Conservation (phyloP, 805 yeast genomes). For the Wickerhamomyces strasburgensis region DNA sequence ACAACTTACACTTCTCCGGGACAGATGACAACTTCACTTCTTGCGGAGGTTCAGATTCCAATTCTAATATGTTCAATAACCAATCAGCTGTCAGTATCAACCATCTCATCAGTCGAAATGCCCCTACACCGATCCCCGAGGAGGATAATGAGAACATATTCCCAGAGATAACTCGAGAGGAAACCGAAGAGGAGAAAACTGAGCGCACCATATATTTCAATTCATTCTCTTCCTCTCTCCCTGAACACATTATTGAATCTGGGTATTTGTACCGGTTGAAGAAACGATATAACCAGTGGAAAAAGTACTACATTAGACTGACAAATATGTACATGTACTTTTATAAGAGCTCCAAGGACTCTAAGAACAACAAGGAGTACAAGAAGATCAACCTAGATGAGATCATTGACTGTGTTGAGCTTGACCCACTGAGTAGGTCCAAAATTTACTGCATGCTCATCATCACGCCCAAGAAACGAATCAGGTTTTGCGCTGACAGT, state of each 20-base stretch:
- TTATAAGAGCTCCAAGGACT: conserved; percentile 30
- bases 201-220: conserved; percentile 14
- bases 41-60: conserved; percentile 11
- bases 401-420: conserved; percentile 43
- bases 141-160: conserved; percentile 1
- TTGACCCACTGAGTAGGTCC: conserved; percentile 41
- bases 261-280: conserved; percentile 39
- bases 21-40: conserved; percentile 25
- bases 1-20: conserved; percentile 15
- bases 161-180: conserved; percentile 2
- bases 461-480: conserved; percentile 40
- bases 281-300: conserved; percentile 45
- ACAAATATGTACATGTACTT: conserved; percentile 37
- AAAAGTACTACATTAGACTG: conserved; percentile 36
- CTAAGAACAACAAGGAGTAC: conserved; percentile 16
- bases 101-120: conserved; percentile 4
- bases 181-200: neutral
- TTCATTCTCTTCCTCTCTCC: conserved; percentile 18
- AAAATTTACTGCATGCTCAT: conserved; percentile 42
- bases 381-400: conserved; percentile 32
- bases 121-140: conserved; percentile 9
- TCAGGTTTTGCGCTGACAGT: conserved; percentile 37
- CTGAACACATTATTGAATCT: conserved; percentile 35
- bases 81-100: conserved; percentile 6
- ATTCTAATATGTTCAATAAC: conserved; percentile 2